phyloP scores from a whole-genome alignment of 768 basidiomycete genomes.

The Hericium erinaceus region DNA sequence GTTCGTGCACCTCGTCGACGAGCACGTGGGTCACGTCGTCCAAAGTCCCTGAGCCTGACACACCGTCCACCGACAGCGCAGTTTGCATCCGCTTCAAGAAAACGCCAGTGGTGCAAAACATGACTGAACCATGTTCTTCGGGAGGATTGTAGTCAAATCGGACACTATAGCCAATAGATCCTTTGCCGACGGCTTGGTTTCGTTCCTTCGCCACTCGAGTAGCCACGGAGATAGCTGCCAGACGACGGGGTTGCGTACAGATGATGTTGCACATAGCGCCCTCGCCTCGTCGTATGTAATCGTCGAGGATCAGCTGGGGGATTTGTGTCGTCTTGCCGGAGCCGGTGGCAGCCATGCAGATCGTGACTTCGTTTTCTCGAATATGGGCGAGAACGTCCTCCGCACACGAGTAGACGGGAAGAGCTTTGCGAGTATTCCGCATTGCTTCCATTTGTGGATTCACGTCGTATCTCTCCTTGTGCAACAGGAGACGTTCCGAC shows the following conservation, averaged over 20 bases:
- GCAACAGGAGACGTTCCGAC: slow-evolving; percentile 45
- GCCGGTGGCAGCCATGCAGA: slow-evolving; percentile 85
- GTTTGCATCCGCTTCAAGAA: slow-evolving; percentile 82
- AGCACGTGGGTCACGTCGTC: slow-evolving; percentile 84
- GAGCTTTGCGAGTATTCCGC: slow-evolving; percentile 51
- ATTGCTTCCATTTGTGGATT: slow-evolving; percentile 57
- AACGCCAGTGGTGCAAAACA: slow-evolving; percentile 89
- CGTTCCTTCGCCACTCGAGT: slow-evolving; percentile 87
- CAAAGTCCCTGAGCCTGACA: slow-evolving; percentile 29
- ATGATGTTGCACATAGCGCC: slow-evolving; percentile 84
- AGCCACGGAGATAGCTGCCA: slow-evolving; percentile 89
- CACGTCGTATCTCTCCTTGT: slow-evolving; percentile 47
- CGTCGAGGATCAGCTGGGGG: slow-evolving; percentile 85
- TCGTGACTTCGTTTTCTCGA: slow-evolving; percentile 69
- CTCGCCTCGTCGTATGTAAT: slow-evolving; percentile 65
- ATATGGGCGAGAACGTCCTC: slow-evolving; percentile 62
- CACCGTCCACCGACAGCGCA: slow-evolving; percentile 40
- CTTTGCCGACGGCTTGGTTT: slow-evolving; percentile 54
- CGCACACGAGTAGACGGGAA: slow-evolving; percentile 71
- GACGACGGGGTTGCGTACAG: slow-evolving; percentile 87
- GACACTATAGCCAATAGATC: slow-evolving; percentile 82
- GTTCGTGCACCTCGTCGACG: slow-evolving; percentile 95
- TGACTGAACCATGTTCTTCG: slow-evolving; percentile 72
- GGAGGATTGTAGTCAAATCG: slow-evolving; percentile 81
- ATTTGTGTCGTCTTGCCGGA: slow-evolving; percentile 95